Percentiles rank a stretch among this genome's conserved stretches.
Conservation (phyloP, 495 filamentous ascomycete species). For the Xylaria flabelliformis region DNA sequence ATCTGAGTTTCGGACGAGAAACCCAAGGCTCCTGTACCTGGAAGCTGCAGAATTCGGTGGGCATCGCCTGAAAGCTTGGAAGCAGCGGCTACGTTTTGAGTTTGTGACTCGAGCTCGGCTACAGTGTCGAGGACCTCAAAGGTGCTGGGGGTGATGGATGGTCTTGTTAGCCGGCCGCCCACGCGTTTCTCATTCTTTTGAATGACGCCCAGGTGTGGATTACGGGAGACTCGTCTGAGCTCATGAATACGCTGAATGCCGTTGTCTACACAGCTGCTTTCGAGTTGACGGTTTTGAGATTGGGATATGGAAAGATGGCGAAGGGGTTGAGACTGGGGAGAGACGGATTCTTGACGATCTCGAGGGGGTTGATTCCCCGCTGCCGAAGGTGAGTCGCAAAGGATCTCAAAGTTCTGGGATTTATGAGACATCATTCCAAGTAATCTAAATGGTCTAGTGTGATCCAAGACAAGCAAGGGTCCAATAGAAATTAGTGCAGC, state of each 20-base stretch:
- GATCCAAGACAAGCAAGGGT: slow-evolving; percentile 17
- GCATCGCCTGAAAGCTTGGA: slow-evolving; percentile 23
- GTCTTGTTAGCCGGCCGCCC: slow-evolving; percentile 34
- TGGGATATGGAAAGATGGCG: slow-evolving; percentile 43
- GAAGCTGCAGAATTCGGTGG: slow-evolving; percentile 29
- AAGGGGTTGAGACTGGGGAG: slow-evolving; percentile 32
- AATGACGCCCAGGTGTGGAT: slow-evolving; percentile 18
- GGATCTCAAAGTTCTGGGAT: slow-evolving; percentile 33
- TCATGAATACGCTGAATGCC: slow-evolving; percentile 22
- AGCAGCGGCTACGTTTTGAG: slow-evolving; percentile 20
- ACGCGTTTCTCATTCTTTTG: slow-evolving; percentile 29
- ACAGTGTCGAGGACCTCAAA: slow-evolving; percentile 40
- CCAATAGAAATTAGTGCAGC: slow-evolving; percentile 19
- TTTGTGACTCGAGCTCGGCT: slow-evolving; percentile 33
- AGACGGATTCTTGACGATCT: slow-evolving; percentile 23
- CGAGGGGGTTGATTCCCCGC: slow-evolving; percentile 25
- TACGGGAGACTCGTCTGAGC: slow-evolving; percentile 17
- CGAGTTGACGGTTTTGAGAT: slow-evolving; percentile 43
- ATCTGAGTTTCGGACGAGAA: not conserved
- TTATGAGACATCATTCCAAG: slow-evolving; percentile 32
- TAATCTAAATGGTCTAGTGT: slow-evolving; percentile 18
- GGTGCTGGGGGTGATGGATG: slow-evolving; percentile 36
- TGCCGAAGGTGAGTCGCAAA: slow-evolving; percentile 31
- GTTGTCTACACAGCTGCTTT: slow-evolving; percentile 40
- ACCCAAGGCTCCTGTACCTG: slow-evolving; percentile 31